Base-by-base conservation (phyloP, 257 asterid genomes). In the Ajuga chamaepitys region DNA sequence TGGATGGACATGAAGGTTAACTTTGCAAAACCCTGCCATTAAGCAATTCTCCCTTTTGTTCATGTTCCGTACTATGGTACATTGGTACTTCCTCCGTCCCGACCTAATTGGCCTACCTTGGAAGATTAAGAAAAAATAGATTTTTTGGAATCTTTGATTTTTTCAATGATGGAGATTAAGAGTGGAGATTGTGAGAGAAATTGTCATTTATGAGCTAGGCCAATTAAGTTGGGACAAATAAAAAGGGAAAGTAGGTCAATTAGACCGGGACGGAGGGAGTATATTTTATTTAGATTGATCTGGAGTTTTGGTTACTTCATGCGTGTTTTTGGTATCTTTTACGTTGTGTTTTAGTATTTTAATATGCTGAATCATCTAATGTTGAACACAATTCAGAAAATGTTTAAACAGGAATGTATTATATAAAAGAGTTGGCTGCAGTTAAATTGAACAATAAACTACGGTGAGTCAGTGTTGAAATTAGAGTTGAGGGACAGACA, bases 1-100 rank as follows among this genome's bases (percentile, higher is more conserved):
- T 85, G 73, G 69, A 70, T 37, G 83, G 70, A 16, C 68, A 57
- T 62, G 75, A 66, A 80, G 89, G 97, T 86, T 13, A 50, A 7
- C 24, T 42, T 40, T 61, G 54, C 34, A 11, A 10, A 3, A 40
- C 52, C 61, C 9, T 64, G 63, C 6, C 51, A 38, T 58, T 55
- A 9, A 34, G 4, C 32, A 8, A 28, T 44, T 58, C 44, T 17
- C 16, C 55, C 17, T 10, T 38, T 41, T 40, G 45, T 26, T 25
- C 35, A 18, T 40, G 9, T 46, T 24, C 25, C 3, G 30, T 60
- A 12, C 55, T 53, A 4, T 45, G 14, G 41, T 20, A 17, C 22
- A 59, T 35, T 65, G 26, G 4, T 38, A 38, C 2, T 50, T n/a
- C n/a, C n/a, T n/a, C n/a, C n/a, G n/a, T n/a, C n/a, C n/a, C n/a